Conservation (phyloP, 1,284 basidiomycete genomes). For the Boletellus deceptivus region DNA sequence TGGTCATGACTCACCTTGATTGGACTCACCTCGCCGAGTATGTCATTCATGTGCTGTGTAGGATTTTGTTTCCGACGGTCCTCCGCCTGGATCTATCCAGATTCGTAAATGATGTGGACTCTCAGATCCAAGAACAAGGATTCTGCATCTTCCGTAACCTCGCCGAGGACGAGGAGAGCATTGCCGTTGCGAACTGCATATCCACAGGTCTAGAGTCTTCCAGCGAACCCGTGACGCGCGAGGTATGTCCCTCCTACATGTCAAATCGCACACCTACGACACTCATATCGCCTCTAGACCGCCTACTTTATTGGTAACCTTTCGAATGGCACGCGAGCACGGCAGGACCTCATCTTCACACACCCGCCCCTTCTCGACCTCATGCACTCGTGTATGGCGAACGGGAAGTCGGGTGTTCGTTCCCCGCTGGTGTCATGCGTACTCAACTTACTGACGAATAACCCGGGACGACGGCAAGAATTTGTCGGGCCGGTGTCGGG, state of each 20-base stretch:
- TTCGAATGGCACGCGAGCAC: constrained; percentile 50
- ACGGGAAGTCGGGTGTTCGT: constrained; percentile 55
- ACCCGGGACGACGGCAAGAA: constrained; percentile 36
- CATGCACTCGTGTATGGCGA: constrained; percentile 55
- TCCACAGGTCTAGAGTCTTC: constrained; percentile 46
- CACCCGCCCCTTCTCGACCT: constrained; percentile 50
- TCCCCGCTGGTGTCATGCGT: constrained; percentile 59
- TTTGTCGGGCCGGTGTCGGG: too few species aligned
- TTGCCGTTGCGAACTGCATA: constrained; percentile 50
- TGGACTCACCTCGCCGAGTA: constrained; percentile 59
- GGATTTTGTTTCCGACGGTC: not conserved
- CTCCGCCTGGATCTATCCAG: constrained; percentile 29
- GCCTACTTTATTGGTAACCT: constrained; percentile 62
- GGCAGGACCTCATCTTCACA: constrained; percentile 49
- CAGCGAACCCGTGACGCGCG: constrained; percentile 51
- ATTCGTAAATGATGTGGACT: constrained; percentile 48
- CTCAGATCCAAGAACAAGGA: constrained; percentile 63
- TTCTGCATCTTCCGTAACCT: constrained; percentile 63
- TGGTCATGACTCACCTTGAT: constrained; percentile 62
- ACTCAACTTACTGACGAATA: constrained; percentile 45
- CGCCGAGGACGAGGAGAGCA: constrained; percentile 57
- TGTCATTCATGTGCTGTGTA: constrained; percentile 20
- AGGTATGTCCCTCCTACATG: constrained; percentile 36
- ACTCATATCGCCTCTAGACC: constrained; percentile 37
- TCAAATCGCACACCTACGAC: not conserved